Evolutionary conservation across 2,329 filamentous ascomycete species (phyloP).

Genomic region (Aspergillus clavatus): DNA sequence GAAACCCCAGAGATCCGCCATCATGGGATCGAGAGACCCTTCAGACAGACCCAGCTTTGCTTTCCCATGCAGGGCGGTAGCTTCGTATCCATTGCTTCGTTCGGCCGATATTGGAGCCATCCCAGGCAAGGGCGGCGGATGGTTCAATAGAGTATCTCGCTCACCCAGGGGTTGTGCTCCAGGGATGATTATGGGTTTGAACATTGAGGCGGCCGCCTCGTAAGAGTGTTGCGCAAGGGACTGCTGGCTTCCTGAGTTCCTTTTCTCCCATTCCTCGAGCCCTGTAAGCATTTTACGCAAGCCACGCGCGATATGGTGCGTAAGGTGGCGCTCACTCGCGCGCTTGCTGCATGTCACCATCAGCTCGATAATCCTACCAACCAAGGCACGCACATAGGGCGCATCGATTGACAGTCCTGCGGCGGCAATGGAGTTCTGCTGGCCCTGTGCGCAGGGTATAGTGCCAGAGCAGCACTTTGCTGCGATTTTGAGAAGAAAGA

Average conservation of each 20-base stretch:
- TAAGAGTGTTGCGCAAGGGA: slow-evolving; percentile 19
- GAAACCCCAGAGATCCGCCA: slow-evolving; percentile 39
- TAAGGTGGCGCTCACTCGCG: slow-evolving; percentile 39
- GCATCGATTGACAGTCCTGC: slow-evolving; percentile 33
- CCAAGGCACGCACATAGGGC: slow-evolving; percentile 31
- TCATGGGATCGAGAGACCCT: slow-evolving; percentile 37
- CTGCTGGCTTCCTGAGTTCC: slow-evolving; percentile 21
- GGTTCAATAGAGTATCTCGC: slow-evolving; percentile 33
- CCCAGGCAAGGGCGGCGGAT: slow-evolving; percentile 33
- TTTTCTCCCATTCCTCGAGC: slow-evolving; percentile 38
- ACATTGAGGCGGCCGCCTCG: slow-evolving; percentile 29
- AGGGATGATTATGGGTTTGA: slow-evolving; percentile 35
- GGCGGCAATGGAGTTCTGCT: slow-evolving; percentile 37
- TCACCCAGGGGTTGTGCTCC: slow-evolving; percentile 34
- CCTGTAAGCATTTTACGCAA: slow-evolving; percentile 38
- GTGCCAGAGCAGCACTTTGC: slow-evolving; percentile 36
- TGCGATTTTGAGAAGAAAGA: slow-evolving; percentile 44
- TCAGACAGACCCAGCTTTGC: slow-evolving; percentile 32
- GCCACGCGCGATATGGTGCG: slow-evolving; percentile 38
- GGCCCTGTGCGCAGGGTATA: slow-evolving; percentile 29
- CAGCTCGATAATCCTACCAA: slow-evolving; percentile 32
- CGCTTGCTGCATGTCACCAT: slow-evolving; percentile 38
- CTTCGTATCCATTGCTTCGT: slow-evolving; percentile 29
- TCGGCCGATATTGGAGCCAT: slow-evolving; percentile 38
- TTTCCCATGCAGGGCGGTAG: slow-evolving; percentile 14